These are phyloP conservation scores for Trifolium pratense DNA, from an alignment of 306 rosid species.

Conservation along the genomic window DNA sequence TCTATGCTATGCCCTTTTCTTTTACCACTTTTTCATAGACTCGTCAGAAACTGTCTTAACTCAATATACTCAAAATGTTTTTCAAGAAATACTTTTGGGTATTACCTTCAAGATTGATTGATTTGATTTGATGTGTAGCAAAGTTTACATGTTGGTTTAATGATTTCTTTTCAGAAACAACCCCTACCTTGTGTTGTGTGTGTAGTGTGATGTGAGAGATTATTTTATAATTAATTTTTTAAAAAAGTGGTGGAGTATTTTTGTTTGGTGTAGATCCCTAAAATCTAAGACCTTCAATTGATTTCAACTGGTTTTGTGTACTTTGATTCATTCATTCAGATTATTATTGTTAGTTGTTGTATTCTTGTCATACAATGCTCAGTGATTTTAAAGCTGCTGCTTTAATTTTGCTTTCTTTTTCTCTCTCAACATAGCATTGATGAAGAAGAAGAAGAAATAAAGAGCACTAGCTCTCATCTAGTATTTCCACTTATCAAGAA, in stretches of 20 bases:
- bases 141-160: conserved; percentile 40
- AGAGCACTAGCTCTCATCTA: not conserved
- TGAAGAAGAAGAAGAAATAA: not conserved
- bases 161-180: conserved; percentile 51
- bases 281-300: conserved; percentile 37
- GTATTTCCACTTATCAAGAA: not conserved
- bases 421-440: conserved; percentile 5
- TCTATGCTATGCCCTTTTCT: conserved; percentile 36
- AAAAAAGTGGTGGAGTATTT: no score
- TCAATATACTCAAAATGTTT: conserved; percentile 27
- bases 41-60: conserved; percentile 44
- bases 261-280: conserved; percentile 44
- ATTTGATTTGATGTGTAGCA: conserved; percentile 51
- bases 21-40: conserved; percentile 41
- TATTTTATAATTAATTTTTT: not conserved
- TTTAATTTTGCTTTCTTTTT: conserved; percentile 15
- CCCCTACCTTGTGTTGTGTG: not conserved
- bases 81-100: conserved; percentile 19
- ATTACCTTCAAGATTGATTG: conserved; percentile 15
- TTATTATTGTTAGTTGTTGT: conserved; percentile 24
- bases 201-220: not conserved
- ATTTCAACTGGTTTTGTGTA: conserved; percentile 52
- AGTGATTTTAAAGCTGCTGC: conserved; percentile 53
- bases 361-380: conserved; percentile 48
- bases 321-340: conserved; percentile 35